These are phyloP conservation scores for Solanum chilense DNA, from an alignment of 257 asterid genomes.

Conservation along the genomic window DNA sequence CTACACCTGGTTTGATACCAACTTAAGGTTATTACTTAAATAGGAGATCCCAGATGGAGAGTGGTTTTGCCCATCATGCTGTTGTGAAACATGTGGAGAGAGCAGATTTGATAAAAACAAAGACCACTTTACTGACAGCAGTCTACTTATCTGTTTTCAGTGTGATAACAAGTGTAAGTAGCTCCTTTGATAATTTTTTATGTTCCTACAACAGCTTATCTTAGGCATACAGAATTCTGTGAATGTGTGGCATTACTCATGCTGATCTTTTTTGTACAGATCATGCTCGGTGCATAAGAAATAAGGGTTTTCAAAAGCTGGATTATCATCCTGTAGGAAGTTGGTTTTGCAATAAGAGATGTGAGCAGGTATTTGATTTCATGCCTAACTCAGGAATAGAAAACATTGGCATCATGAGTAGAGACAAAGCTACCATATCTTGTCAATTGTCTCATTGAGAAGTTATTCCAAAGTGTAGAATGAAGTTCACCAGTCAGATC, in stretches of 20 bases:
- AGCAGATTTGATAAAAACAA: slow-evolving; percentile 10
- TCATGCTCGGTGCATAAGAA: slow-evolving; percentile 45
- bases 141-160: slow-evolving; percentile 37
- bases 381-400: neutral
- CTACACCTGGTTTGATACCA: neutral
- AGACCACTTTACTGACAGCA: slow-evolving; percentile 15
- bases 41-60: slow-evolving; percentile 74
- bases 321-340: slow-evolving; percentile 15
- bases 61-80: slow-evolving; percentile 83
- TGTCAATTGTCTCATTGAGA: neutral
- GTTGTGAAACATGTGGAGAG: slow-evolving; percentile 54
- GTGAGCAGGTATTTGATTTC: slow-evolving; percentile 40
- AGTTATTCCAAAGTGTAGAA: neutral
- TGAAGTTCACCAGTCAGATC: neutral
- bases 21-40: neutral
- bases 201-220: neutral
- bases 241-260: neutral
- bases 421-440: neutral
- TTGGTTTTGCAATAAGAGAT: slow-evolving; percentile 57
- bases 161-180: slow-evolving; percentile 67
- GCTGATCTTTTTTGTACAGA: slow-evolving; percentile 22
- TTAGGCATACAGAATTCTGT: neutral
- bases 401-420: neutral
- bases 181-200: neutral
- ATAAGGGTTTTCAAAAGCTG: slow-evolving; percentile 14